Percentiles rank a stretch among this genome's conserved stretches.
These are phyloP conservation scores for Chytriomyces hyalinus DNA, from an alignment of 192 early-diverging fungal genomes.

Conservation along the genomic window DNA sequence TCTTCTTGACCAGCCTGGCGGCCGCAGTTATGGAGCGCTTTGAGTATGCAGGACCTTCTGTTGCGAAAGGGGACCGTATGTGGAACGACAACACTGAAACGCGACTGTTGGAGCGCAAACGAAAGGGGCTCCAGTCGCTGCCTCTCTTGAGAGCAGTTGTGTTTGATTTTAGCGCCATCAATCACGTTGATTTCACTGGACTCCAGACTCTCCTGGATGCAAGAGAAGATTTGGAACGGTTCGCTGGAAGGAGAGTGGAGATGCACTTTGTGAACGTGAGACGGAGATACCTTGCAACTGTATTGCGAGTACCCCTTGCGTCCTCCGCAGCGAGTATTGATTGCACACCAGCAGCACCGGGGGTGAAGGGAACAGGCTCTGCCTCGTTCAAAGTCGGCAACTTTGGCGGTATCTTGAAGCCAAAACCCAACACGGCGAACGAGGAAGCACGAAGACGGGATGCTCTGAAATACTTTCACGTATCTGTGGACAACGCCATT, in stretches of 20 bases:
- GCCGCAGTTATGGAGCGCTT: constrained; percentile 32
- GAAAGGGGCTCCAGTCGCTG: not conserved
- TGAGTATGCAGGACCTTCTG: constrained; percentile 32
- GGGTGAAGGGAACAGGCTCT: not conserved
- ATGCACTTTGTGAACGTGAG: constrained; percentile 64
- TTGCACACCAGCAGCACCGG: not conserved
- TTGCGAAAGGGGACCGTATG: constrained; percentile 20
- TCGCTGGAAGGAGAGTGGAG: constrained; percentile 51
- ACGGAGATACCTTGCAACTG: constrained; percentile 24
- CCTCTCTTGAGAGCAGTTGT: constrained; percentile 70
- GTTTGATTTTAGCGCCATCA: constrained; percentile 82
- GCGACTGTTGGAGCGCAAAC: not conserved
- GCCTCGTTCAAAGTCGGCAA: not conserved
- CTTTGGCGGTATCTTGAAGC: constrained; percentile 16
- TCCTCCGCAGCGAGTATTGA: not conserved
- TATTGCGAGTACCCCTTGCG: constrained; percentile 12
- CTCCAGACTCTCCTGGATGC: constrained; percentile 76
- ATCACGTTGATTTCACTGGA: constrained; percentile 80
- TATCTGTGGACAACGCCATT: constrained; percentile 33
- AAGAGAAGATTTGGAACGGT: constrained; percentile 60
- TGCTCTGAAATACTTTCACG: constrained; percentile 32
- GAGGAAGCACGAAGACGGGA: not conserved
- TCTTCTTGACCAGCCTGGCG: constrained; percentile 47
- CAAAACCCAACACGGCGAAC: not conserved
- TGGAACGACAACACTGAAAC: constrained; percentile 53